Evolutionary conservation across 2,329 filamentous ascomycete genomes (phyloP).

Genomic region (Botryotinia calthae): DNA sequence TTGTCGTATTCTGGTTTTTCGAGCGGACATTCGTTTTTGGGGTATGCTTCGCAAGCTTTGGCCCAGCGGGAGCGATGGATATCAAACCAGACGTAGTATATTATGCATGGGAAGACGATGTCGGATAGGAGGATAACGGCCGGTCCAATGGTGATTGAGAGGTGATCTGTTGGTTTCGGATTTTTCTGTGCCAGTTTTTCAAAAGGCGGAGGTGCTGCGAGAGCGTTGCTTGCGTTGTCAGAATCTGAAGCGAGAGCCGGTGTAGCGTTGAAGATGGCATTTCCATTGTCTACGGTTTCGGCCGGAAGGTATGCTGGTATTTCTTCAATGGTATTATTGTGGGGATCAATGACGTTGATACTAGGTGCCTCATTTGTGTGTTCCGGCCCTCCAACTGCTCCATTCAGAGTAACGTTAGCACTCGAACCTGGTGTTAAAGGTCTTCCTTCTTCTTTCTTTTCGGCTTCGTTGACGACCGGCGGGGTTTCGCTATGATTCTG

Average conservation of each 20-base stretch:
- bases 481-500: background rate
- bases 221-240: background rate
- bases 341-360: background rate
- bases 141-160: conserved; percentile 31
- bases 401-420: background rate
- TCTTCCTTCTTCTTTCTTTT: conserved; percentile 9
- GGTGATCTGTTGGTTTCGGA: conserved; percentile 28
- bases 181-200: conserved; percentile 32
- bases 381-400: background rate
- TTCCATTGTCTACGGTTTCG: conserved; percentile 2
- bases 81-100: conserved; percentile 26
- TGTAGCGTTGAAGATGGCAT: conserved; percentile 4
- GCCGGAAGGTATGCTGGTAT: background rate
- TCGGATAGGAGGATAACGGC: conserved; percentile 30
- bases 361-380: background rate
- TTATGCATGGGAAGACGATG: conserved; percentile 30
- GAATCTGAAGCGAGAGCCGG: background rate
- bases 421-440: conserved; percentile 4
- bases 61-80: conserved; percentile 23
- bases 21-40: conserved; percentile 21
- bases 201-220: conserved; percentile 16
- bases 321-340: background rate
- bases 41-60: conserved; percentile 22
- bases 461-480: background rate
- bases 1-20: conserved; percentile 26